Conservation (phyloP, 192 early-diverging fungal genomes). For the Coemansia sp. region DNA sequence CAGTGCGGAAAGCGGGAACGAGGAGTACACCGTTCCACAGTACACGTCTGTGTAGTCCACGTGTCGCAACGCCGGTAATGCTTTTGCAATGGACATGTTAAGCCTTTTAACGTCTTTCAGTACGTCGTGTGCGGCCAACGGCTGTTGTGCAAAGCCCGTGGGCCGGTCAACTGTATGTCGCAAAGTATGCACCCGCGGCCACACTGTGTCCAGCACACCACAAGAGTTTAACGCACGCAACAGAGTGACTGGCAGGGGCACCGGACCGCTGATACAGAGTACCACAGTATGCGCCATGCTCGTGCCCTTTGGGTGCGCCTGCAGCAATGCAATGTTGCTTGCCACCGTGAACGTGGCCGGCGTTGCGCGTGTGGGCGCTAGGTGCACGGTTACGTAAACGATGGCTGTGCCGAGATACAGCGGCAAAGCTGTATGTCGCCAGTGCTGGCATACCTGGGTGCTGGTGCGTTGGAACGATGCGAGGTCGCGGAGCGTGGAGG, state of each 20-base stretch:
- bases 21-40: background rate
- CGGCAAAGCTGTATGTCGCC: slow-evolving; percentile 8
- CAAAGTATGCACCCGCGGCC: too few species aligned
- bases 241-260: too few species aligned
- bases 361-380: background rate
- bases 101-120: background rate
- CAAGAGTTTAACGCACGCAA: too few species aligned
- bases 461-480: too few species aligned
- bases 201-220: too few species aligned
- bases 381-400: background rate
- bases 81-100: slow-evolving; percentile 1
- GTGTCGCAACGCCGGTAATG: slow-evolving; percentile 10
- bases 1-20: slow-evolving; percentile 7
- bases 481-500: too few species aligned
- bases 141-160: background rate
- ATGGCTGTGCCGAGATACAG: slow-evolving; percentile 4
- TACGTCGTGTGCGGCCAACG: background rate
- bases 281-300: too few species aligned
- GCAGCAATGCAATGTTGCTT: slow-evolving; percentile 2
- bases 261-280: too few species aligned
- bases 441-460: slow-evolving; percentile 5
- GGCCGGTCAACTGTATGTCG: too few species aligned
- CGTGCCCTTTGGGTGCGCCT: too few species aligned
- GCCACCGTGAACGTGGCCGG: background rate
- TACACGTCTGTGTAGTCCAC: slow-evolving; percentile 7